phyloP scores from a whole-genome alignment of 1,284 basidiomycete genomes.

The Puccinia novopanici region DNA sequence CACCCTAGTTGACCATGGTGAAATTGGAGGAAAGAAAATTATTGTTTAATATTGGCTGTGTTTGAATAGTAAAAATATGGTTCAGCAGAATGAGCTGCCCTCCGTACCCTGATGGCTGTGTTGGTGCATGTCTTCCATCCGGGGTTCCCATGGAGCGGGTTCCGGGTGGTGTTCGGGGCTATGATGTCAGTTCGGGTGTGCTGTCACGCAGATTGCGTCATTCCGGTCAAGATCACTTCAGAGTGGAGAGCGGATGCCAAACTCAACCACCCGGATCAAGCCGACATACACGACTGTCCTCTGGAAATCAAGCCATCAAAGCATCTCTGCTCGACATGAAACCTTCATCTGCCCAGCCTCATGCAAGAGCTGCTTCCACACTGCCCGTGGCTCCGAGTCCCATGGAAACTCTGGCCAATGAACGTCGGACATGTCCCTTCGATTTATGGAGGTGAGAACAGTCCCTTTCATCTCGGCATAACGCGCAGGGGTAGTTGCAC shows the following conservation, averaged over 20 bases:
- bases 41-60: too few relatives aligned
- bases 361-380: background rate
- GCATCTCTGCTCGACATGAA: background rate
- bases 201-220: too few relatives aligned
- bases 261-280: background rate
- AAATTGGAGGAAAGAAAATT: too few relatives aligned
- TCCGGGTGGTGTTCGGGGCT: background rate
- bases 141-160: background rate
- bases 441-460: constrained; percentile 57
- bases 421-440: constrained; percentile 60
- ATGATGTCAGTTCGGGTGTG: background rate
- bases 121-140: too few relatives aligned
- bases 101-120: too few relatives aligned
- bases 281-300: background rate
- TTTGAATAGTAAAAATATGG: too few relatives aligned
- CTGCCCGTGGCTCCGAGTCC: constrained; percentile 52
- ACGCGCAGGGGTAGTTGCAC: background rate
- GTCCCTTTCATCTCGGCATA: background rate
- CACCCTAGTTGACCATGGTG: too few relatives aligned
- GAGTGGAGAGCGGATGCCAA: too few relatives aligned
- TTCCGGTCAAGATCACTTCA: too few relatives aligned
- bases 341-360: background rate
- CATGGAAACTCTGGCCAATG: constrained; percentile 59
- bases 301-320: background rate
- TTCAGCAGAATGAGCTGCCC: too few relatives aligned